phyloP scores from a whole-genome alignment of 805 yeast genomes.

The Candida jianshihensis region DNA sequence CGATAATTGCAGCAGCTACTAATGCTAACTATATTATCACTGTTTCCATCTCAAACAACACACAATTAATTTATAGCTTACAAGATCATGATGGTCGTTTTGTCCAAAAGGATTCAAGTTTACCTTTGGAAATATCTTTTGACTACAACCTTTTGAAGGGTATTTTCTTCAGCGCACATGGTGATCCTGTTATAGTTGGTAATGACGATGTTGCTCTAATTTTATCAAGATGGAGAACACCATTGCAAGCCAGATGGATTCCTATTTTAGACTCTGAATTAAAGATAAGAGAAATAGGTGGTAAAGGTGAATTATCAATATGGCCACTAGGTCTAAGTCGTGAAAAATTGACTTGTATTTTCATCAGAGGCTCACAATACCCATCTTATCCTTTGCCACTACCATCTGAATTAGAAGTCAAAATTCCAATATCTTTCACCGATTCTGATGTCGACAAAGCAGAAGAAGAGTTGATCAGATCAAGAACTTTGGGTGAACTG shows the following conservation, averaged over 20 bases:
- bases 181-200: constrained; percentile 90
- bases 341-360: constrained; percentile 66
- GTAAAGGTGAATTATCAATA: constrained; percentile 51
- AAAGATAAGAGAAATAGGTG: constrained; percentile 44
- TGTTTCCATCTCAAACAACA: constrained; percentile 24
- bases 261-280: constrained; percentile 58
- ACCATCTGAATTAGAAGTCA: constrained; percentile 70
- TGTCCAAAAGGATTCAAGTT: constrained; percentile 36
- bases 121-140: constrained; percentile 31
- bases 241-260: constrained; percentile 76
- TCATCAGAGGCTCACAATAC: constrained; percentile 62
- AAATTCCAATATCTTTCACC: constrained; percentile 47
- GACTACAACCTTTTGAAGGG: constrained; percentile 40
- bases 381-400: constrained; percentile 84
- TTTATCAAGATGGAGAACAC: constrained; percentile 70
- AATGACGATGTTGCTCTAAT: constrained; percentile 64
- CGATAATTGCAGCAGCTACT: constrained; percentile 50
- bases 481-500: constrained; percentile 53
- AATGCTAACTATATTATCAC: constrained; percentile 25
- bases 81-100: constrained; percentile 42
- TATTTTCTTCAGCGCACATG: constrained; percentile 78
- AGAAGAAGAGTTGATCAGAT: constrained; percentile 60
- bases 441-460: constrained; percentile 26
- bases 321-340: constrained; percentile 85
- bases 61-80: constrained; percentile 32